Evolutionary conservation across 805 yeast genomes (phyloP), one percentile per base, ranked within the genome.

Genomic region (Starmerella ratchasimensis): DNA sequence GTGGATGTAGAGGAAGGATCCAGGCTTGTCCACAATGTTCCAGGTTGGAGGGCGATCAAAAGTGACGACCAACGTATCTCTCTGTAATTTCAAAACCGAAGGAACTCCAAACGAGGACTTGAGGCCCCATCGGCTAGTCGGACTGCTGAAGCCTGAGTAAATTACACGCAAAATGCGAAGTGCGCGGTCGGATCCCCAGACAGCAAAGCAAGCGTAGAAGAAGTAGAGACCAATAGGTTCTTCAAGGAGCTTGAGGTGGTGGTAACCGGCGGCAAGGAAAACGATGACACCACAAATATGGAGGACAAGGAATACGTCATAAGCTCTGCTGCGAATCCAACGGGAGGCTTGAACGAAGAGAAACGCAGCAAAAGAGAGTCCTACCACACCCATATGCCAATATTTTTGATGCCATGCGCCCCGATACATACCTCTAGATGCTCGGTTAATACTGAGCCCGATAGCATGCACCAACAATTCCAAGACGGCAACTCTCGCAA

Each of bases 151-250:
- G 16, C 38, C 39, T 4, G 47, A 21, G 9, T 32, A 14, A 4
- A 37, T 37, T 2, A 81, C 55, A 38, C 82, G 66, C 1, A 65
- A 58, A 9, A 75, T 42, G 45, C 94, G 66, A 11, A 69, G 50
- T 0, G 72, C 42, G 38, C 86, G 62, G 52, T 83, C 93, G 46
- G 72, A 64, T 1, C 62, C 66, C 94, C 94, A 83, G 7, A 82
- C 62, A 0, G 72, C 76, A 42, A 72, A 65, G 7, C 75, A 52
- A 4, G 72, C 68, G 39, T 69, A 72, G 16, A 67, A 48, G 59
- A 66, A 71, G 39, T 39, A 24, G 14, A 39, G 41, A 2, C 39
- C 17, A 62, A 36, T 11, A 3, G 25, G 19, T 26, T 44, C 43
- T 10, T 19, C 38, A 3, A 34, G 28, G 25, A 28, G 13, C 16